These are phyloP conservation scores for Fusarium virguliforme DNA, from an alignment of 2,329 filamentous ascomycete genomes.

Conservation along the genomic window DNA sequence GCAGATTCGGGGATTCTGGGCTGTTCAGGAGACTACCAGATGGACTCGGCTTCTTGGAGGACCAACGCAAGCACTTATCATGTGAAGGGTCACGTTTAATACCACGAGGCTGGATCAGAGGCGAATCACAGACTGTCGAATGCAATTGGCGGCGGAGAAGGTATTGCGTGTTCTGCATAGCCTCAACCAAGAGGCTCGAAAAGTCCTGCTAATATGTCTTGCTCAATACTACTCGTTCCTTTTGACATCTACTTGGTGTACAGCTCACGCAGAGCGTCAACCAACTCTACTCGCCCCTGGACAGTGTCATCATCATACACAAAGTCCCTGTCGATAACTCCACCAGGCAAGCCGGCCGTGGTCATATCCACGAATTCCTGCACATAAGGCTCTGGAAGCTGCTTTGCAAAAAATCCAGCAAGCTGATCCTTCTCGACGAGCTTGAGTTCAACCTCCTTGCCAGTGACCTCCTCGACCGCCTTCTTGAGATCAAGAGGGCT, in stretches of 20 bases:
- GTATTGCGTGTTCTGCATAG: neutral
- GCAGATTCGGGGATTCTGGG: conserved; percentile 19
- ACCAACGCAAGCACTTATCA: conserved; percentile 17
- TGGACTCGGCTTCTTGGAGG: conserved; percentile 26
- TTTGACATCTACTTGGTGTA: conserved; percentile 17
- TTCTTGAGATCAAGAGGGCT: conserved; percentile 51
- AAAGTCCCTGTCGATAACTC: conserved; percentile 47
- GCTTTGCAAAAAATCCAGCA: conserved; percentile 44
- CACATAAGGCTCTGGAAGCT: conserved; percentile 44
- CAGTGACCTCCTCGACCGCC: conserved; percentile 50
- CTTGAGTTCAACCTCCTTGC: conserved; percentile 47
- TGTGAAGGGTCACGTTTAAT: neutral
- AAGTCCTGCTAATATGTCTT: neutral
- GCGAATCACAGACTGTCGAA: neutral
- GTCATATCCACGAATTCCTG: conserved; percentile 53
- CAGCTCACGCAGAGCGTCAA: conserved; percentile 43
- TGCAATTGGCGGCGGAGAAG: neutral
- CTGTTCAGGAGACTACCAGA: conserved; percentile 14
- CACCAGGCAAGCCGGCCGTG: conserved; percentile 45
- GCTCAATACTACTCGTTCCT: neutral
- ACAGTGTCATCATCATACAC: conserved; percentile 47
- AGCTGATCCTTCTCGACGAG: conserved; percentile 48
- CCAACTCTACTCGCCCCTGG: conserved; percentile 48
- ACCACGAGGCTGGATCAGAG: too few species aligned
- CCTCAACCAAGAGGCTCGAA: neutral